These are phyloP conservation scores for Fusarium sp. DNA, from an alignment of 2,329 filamentous ascomycete species.

Conservation along the genomic window DNA sequence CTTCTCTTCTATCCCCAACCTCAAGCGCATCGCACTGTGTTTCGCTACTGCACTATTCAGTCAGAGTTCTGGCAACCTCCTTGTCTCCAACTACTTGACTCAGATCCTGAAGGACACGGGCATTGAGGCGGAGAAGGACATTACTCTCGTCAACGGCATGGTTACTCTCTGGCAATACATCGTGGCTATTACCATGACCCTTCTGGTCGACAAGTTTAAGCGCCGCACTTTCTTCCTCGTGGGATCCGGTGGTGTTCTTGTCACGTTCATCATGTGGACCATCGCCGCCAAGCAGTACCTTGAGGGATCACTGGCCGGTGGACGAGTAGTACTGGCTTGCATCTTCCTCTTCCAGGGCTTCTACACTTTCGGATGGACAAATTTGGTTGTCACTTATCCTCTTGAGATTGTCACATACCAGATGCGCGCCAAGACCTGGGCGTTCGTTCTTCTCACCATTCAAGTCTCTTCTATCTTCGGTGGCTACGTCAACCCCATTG, in stretches of 20 bases:
- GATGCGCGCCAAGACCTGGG: conserved; percentile 55
- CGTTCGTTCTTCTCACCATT: conserved; percentile 53
- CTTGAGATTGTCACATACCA: conserved; percentile 54
- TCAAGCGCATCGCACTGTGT: conserved; percentile 53
- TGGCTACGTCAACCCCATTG: conserved; percentile 53
- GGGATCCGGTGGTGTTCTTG: conserved; percentile 50
- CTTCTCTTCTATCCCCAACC: conserved; percentile 51
- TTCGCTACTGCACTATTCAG: conserved; percentile 53
- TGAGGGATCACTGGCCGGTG: conserved; percentile 45
- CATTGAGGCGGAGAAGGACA: conserved; percentile 49
- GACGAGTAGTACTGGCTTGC: conserved; percentile 51
- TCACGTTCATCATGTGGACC: conserved; percentile 54
- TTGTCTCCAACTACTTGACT: conserved; percentile 55
- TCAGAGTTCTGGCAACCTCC: conserved; percentile 53
- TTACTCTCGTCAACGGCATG: conserved; percentile 55
- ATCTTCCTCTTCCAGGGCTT: conserved; percentile 56
- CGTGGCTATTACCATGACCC: conserved; percentile 50
- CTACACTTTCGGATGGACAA: conserved; percentile 56
- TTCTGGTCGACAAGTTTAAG: conserved; percentile 51
- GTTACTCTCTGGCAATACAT: conserved; percentile 55
- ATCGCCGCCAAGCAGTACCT: conserved; percentile 51
- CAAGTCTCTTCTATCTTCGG: conserved; percentile 52
- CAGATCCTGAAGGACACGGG: conserved; percentile 53
- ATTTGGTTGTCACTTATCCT: conserved; percentile 55
- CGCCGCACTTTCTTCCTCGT: conserved; percentile 52